Base-by-base conservation (phyloP, 2,329 filamentous ascomycete genomes). In the Cucurbitaria berberidis region DNA sequence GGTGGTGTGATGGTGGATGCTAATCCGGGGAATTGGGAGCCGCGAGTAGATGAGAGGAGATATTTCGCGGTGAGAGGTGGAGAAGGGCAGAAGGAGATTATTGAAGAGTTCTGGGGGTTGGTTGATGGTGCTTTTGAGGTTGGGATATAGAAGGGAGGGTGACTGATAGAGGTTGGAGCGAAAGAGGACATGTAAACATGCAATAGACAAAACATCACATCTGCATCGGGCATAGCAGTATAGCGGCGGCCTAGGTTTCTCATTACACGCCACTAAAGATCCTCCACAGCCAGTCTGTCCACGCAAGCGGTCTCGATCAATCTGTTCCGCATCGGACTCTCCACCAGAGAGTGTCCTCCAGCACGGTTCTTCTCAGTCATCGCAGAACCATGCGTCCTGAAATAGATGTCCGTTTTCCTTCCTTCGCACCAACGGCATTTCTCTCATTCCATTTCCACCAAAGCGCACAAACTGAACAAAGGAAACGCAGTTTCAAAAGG, bases 1-100 rank as follows among this genome's bases (percentile, higher is more conserved):
- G 90, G 90, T 0, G 90, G 90, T 0, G 78, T 84, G 45, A 85
- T 93, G 79, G 88, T 83, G 7, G 82, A 88, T 68, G 89, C 86
- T 4, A 92, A 93, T 70, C 86, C 88, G 0, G 89, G 89, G 0
- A 82, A 84, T 49, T 93, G 89, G 89, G 70, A 82, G 39, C 78
- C 82, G 5, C 74, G 67, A 43, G 71, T 87, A 6, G 84, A 86
- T 63, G 83, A 80, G 55, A 77, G 85, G 64, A 77, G 80, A 58
- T 87, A 86, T 70, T 60, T 82, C 59, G 80, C 78, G 45, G 76
- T 81, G 1, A 69, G 80, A 52, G 73, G 66, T 1, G 80, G 77
- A 0, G 70, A 78, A 50, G 78, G 78, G 2, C 76, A 81, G 65
- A 76, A 74, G 58, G 72, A 69, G 55, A 59, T 82, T 36, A 72